These are phyloP conservation scores for Otatea glauca DNA, from an alignment of 176 grass and related monocot species.

Conservation along the genomic window DNA sequence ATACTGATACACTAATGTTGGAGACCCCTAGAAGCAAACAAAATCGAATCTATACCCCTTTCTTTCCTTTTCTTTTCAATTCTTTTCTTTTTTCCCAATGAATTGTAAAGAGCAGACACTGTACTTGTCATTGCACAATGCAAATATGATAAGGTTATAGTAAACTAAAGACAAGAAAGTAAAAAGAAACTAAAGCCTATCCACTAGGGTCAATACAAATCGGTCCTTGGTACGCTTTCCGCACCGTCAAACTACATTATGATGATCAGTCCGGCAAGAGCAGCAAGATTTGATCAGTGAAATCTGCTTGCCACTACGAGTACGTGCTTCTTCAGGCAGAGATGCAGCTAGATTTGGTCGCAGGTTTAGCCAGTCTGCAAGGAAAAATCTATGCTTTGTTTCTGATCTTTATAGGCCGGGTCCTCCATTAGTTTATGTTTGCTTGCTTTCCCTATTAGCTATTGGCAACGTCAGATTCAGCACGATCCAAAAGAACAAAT, in stretches of 20 bases:
- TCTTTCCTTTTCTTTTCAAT: background rate
- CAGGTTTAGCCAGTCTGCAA: background rate
- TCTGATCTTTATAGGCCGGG: slow-evolving; percentile 41
- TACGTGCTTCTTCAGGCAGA: slow-evolving; percentile 28
- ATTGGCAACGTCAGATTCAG: slow-evolving; percentile 26
- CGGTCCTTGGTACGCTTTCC: slow-evolving; percentile 1
- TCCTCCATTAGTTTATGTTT: slow-evolving; percentile 52
- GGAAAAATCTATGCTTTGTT: slow-evolving; percentile 47
- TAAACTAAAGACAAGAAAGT: slow-evolving; percentile 8
- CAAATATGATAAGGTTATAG: background rate
- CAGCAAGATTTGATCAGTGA: slow-evolving; percentile 39
- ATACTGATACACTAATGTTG: background rate
- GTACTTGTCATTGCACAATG: background rate
- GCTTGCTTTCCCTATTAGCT: slow-evolving; percentile 38
- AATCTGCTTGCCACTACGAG: slow-evolving; percentile 44
- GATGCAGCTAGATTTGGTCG: slow-evolving; percentile 20
- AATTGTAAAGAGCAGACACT: background rate
- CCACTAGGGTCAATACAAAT: slow-evolving; percentile 13
- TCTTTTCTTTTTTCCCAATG: background rate
- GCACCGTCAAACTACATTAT: slow-evolving; percentile 28
- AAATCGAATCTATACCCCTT: background rate
- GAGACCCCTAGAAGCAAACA: background rate
- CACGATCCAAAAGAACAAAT: slow-evolving; percentile 32
- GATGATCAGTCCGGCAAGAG: background rate
- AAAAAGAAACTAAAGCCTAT: slow-evolving; percentile 4